phyloP scores from a whole-genome alignment of 305 asterid genomes.

The Andrographis paniculata region DNA sequence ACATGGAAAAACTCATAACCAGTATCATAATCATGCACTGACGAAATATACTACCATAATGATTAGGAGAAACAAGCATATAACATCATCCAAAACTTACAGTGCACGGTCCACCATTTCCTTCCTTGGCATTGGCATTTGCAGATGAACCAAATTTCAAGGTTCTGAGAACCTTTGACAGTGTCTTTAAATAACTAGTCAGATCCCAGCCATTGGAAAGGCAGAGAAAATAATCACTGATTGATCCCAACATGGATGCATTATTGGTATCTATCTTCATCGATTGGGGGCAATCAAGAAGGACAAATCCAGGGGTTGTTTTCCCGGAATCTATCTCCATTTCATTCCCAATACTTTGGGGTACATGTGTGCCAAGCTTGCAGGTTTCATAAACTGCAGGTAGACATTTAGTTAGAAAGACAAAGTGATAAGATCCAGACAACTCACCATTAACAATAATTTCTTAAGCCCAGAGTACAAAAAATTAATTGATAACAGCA shows the following conservation, averaged over 20 bases:
- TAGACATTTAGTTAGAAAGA: constrained; percentile 13
- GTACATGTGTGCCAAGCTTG: constrained; percentile 91
- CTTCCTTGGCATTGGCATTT: constrained; percentile 69
- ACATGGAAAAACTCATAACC: constrained; percentile 6
- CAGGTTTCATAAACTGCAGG: constrained; percentile 88
- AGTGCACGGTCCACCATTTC: constrained; percentile 82
- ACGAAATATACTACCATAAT: constrained; percentile 9
- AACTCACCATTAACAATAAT: constrained; percentile 6
- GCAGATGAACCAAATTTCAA: constrained; percentile 67
- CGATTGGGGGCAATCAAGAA: constrained; percentile 96
- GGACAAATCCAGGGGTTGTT: constrained; percentile 75
- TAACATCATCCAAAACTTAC: constrained; percentile 43
- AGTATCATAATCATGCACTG: constrained; percentile 6
- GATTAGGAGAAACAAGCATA: constrained; percentile 1
- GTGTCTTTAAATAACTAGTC: constrained; percentile 85
- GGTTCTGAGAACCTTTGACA: constrained; percentile 82
- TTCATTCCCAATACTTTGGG: constrained; percentile 81
- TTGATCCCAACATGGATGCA: constrained; percentile 95
- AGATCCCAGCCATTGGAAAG: constrained; percentile 99
- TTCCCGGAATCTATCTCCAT: constrained; percentile 89
- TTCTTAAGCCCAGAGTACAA: constrained; percentile 7
- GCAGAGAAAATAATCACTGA: constrained; percentile 96
- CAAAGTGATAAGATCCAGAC: constrained; percentile 14
- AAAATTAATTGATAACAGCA: constrained; percentile 3
- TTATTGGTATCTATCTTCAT: constrained; percentile 94